Evolutionary conservation across 257 asterid genomes (phyloP), one percentile per base, ranked within the genome.

Genomic region (Solanum medicagineum): DNA sequence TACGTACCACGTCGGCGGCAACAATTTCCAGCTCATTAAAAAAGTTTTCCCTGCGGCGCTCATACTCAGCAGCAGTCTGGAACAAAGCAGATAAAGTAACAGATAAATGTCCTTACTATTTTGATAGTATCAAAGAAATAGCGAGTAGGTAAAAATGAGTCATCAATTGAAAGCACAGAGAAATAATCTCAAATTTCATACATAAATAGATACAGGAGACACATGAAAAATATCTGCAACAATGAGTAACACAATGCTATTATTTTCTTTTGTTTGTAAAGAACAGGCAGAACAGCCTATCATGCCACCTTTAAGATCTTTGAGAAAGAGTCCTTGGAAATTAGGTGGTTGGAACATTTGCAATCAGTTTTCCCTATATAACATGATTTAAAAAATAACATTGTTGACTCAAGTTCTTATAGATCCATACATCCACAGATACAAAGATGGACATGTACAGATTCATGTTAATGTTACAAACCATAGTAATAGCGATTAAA

Each of bases 31-130:
- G 87, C 93, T 95, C 98, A 4, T 95, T 93, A 92, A 95, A 95
- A 70, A 95, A 95, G 91, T 93, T 95, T 75, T 95, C 98, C 91
- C 91, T 90, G 80, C 98, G 94, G 7, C 93, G 90, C 86, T 90
- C 91, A 85, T 95, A 94, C 83, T 95, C 98, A 81, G 98, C 98
- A 49, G 97, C 98, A 66, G 98, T 94, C 98, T 95, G 90, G 13
- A 84, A 71, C 24, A 79, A 84, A 63, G 85, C 19, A 83, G 45
- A 83, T 24, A 10, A 81, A 85, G 71, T 73, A n/a, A 80, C 10
- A 51, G 77, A 26, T 40, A 83, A 81, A 74, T 59, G 42, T 12
- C 20, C 3, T 1, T 53, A 53, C 83, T 53, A 79, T 51, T 51
- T 53, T 79, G 10, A 79, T 47, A 53, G 26, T 60, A 79, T 29